These are phyloP conservation scores for Paramecium biaurelia DNA, from an alignment of 73 alveolate species.

Conservation along the genomic window DNA sequence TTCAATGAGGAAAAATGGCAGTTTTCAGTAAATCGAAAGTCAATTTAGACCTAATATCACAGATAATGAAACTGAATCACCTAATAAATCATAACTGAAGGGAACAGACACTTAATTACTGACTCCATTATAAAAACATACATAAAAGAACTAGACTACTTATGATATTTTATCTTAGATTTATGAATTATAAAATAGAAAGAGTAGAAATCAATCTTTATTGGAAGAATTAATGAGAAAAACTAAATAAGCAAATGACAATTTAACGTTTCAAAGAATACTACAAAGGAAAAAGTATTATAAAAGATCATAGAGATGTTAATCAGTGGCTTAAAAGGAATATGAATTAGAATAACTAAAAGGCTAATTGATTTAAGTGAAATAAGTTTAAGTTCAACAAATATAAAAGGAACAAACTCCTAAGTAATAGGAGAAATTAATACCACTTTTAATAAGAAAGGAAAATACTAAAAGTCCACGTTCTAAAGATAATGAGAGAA, in stretches of 20 bases:
- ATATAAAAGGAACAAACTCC: neutral
- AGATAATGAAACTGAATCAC: neutral
- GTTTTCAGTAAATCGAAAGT: slow-evolving; percentile 15
- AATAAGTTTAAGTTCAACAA: neutral
- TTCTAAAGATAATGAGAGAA: neutral
- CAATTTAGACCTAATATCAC: neutral
- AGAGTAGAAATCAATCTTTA: slow-evolving; percentile 19
- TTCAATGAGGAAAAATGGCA: slow-evolving; percentile 38
- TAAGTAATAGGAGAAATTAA: neutral
- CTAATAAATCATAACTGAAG: neutral
- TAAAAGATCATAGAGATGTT: slow-evolving; percentile 30
- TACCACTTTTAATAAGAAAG: neutral
- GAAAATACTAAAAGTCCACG: neutral
- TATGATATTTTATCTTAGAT: slow-evolving; percentile 22
- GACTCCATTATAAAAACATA: neutral
- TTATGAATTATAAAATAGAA: slow-evolving; percentile 28
- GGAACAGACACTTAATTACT: neutral
- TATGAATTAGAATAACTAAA: slow-evolving; percentile 14
- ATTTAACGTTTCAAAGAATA: neutral
- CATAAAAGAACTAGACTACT: neutral
- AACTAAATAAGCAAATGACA: slow-evolving; percentile 12
- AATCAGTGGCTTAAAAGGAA: slow-evolving; percentile 34
- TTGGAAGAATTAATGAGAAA: slow-evolving; percentile 47
- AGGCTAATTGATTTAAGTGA: slow-evolving; percentile 35
- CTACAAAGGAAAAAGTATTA: neutral